Percentiles rank a stretch among this genome's conserved stretches.
Conservation (phyloP, 139 green algal genomes). For the Picochlorum sp. region DNA sequence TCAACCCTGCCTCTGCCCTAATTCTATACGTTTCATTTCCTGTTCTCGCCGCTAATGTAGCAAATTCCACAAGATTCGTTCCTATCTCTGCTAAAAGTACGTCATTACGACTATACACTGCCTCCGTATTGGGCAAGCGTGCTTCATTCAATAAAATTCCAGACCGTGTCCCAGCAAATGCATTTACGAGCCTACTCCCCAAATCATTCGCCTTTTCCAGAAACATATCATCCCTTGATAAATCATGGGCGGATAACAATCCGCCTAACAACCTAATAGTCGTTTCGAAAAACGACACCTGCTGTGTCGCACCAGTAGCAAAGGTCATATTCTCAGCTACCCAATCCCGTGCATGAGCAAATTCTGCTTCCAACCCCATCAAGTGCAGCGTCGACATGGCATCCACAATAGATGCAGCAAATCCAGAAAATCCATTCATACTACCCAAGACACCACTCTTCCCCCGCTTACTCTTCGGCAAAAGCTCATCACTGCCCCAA, state of each 20-base stretch:
- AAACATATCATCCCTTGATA: slow-evolving; percentile 42
- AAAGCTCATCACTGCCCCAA: slow-evolving; percentile 60
- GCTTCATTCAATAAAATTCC: slow-evolving; percentile 36
- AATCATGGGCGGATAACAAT: slow-evolving; percentile 51
- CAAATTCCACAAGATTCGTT: slow-evolving; percentile 69
- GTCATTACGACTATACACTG: background rate
- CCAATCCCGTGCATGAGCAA: slow-evolving; percentile 32
- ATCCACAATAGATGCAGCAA: slow-evolving; percentile 57
- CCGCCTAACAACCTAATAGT: slow-evolving; percentile 29
- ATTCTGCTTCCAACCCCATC: slow-evolving; percentile 53
- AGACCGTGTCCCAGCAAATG: slow-evolving; percentile 57
- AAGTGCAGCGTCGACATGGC: slow-evolving; percentile 65
- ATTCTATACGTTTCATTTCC: slow-evolving; percentile 39
- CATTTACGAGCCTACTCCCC: slow-evolving; percentile 57
- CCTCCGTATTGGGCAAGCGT: background rate
- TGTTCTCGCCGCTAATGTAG: slow-evolving; percentile 44
- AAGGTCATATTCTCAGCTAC: slow-evolving; percentile 45
- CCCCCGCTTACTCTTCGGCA: slow-evolving; percentile 23
- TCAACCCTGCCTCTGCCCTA: slow-evolving; percentile 24
- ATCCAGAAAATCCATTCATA: slow-evolving; percentile 43
- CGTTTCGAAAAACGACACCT: slow-evolving; percentile 25
- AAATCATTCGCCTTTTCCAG: slow-evolving; percentile 23
- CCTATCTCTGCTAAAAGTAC: slow-evolving; percentile 38
- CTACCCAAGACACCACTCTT: slow-evolving; percentile 24
- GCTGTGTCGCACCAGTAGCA: slow-evolving; percentile 12